Evolutionary conservation across 1,139 yeast species (phyloP), one percentile per base, ranked within the genome.

Genomic region (Debaryomycetaceae sp.): DNA sequence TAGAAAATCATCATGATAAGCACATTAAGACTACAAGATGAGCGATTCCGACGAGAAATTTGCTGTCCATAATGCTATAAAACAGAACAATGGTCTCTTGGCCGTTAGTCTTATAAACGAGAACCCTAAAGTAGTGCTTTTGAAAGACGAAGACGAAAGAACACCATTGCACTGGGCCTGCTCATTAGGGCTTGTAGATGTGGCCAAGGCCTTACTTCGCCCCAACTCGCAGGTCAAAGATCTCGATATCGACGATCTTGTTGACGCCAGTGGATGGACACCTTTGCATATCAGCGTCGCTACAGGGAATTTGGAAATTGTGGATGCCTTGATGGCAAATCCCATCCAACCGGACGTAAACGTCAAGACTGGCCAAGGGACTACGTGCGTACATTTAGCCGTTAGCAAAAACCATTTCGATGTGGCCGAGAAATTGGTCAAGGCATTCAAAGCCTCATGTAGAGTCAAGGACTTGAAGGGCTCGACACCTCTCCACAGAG

Each of bases 81-180:
- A 78, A 42, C 80, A 79, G 7, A 78, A 78, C 37, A 75, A 83
- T 43, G 53, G 64, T 3, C 61, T 74, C 16, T 61, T 73, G 2
- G 84, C 78, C 22, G 69, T 69, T 42, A 67, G 70, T 4, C 53
- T 83, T 6, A 56, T 84, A 6, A 56, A 65, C 4, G 69, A 71
- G 30, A 60, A 73, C 36, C 83, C 88, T 6, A 61, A 66, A 19
- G 50, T 67, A 9, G 74, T 75, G 3, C 49, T 72, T 4, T 39
- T 53, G 14, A 66, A 63, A 46, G 97, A 91, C 56, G 75, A 71
- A 5, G 97, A 89, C 55, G 85, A 82, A 3, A 73, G 98, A 46
- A 82, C 87, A 2, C 86, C 96, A 4, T 65, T 91, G 37, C 95
- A 87, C 56, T 91, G 97, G 97, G 96, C 97, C 0, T 79, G 83